phyloP scores from a whole-genome alignment of 1,139 yeast species.

The Yamadazyma aaseri region DNA sequence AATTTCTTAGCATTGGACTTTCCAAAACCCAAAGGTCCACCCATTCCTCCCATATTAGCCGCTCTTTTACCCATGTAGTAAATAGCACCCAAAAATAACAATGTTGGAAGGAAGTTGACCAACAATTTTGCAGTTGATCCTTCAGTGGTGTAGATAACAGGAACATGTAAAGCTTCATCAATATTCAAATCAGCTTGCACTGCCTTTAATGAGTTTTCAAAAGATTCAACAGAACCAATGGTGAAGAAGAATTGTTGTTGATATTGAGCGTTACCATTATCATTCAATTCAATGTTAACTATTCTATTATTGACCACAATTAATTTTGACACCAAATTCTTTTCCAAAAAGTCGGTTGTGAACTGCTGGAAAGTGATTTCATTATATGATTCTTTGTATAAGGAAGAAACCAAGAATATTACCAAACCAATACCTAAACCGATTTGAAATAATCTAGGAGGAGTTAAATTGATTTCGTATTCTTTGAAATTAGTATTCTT shows the following conservation, averaged over 20 bases:
- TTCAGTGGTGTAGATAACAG: conserved; percentile 75
- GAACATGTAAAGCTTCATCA: conserved; percentile 66
- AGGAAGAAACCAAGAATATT: conserved; percentile 18
- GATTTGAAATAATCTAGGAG: conserved; percentile 29
- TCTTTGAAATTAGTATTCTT: conserved; percentile 17
- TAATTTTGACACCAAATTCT: conserved; percentile 35
- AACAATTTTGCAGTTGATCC: conserved; percentile 63
- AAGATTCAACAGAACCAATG: conserved; percentile 90
- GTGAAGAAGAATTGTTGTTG: conserved; percentile 48
- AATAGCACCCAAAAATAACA: conserved; percentile 81
- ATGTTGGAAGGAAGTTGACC: conserved; percentile 77
- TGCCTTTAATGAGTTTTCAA: conserved; percentile 77
- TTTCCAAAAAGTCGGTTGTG: conserved; percentile 38
- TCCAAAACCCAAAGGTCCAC: conserved; percentile 73
- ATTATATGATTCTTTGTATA: conserved; percentile 22
- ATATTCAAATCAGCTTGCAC: conserved; percentile 71
- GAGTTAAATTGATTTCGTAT: conserved; percentile 26
- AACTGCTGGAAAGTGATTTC: conserved; percentile 49
- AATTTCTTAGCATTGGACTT: conserved; percentile 88
- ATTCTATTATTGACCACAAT: conserved; percentile 40
- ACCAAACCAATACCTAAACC: conserved; percentile 31
- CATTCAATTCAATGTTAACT: conserved; percentile 41
- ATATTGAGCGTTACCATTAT: conserved; percentile 32
- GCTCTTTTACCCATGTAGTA: conserved; percentile 63
- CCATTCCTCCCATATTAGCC: conserved; percentile 58